Percentiles rank a stretch among this genome's conserved stretches.
phyloP scores from a whole-genome alignment of 139 green algal species.

The Micractinium conductrix region DNA sequence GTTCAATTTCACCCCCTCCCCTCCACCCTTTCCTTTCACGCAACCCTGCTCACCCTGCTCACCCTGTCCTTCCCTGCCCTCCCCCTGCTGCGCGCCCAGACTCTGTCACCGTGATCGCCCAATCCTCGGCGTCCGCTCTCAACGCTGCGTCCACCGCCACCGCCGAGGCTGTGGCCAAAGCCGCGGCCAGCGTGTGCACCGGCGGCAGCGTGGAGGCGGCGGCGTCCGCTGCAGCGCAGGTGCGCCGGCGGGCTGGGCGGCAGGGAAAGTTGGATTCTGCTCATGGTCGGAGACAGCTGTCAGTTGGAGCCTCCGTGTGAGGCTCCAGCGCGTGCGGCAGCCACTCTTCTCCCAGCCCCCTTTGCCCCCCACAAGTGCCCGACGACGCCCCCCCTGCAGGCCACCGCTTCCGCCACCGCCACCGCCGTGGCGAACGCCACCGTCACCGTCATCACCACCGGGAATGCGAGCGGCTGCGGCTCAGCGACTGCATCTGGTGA shows the following conservation, averaged over 20 bases:
- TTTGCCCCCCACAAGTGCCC: no score
- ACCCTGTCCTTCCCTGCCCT: no score
- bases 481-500: neutral
- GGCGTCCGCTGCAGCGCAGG: neutral
- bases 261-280: no score
- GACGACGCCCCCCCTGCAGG: no score
- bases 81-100: neutral
- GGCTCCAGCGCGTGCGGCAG: no score
- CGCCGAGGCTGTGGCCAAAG: neutral
- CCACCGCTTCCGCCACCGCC: slow-evolving; percentile 15
- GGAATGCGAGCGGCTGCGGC: slow-evolving; percentile 6
- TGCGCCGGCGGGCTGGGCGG: no score
- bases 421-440: neutral
- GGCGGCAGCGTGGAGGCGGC: neutral
- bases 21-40: no score
- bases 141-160: slow-evolving; percentile 23
- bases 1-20: neutral
- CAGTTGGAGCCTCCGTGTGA: no score
- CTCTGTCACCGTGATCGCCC: slow-evolving; percentile 11
- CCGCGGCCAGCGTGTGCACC: slow-evolving; percentile 4
- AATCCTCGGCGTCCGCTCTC: neutral
- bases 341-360: no score
- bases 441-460: slow-evolving; percentile 13
- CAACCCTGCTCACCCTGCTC: neutral
- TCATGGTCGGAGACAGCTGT: no score